A percentile compares a stretch with the other conserved stretches of the same genome.
Conservation (phyloP, 441 rosid genomes). For the Mallotus repandus region DNA sequence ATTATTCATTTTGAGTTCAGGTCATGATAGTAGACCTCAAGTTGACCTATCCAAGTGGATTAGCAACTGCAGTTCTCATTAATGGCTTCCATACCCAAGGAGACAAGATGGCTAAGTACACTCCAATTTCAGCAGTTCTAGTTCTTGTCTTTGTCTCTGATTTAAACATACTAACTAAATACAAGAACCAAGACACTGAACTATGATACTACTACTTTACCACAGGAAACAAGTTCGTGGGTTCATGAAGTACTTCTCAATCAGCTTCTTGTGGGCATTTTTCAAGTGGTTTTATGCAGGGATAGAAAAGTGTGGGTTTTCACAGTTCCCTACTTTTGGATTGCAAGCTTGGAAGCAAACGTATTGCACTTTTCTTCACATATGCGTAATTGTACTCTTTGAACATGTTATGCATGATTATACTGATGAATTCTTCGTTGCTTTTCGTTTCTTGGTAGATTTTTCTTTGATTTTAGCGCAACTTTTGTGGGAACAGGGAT, state of each 20-base stretch:
- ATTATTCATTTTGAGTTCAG: conserved; percentile 33
- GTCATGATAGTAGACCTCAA: conserved; percentile 84
- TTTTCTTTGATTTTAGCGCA: conserved; percentile 81
- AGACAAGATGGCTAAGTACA: conserved; percentile 76
- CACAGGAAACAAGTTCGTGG: conserved; percentile 92
- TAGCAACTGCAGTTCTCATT: conserved; percentile 92
- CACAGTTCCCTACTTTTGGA: conserved; percentile 85
- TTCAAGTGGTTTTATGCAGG: conserved; percentile 94
- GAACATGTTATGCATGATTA: background rate
- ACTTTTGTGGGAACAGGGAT: conserved; percentile 92
- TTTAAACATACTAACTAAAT: background rate
- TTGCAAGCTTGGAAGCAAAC: conserved; percentile 67
- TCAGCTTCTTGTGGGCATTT: conserved; percentile 89
- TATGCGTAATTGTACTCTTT: conserved; percentile 13
- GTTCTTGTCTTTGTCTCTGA: too few relatives aligned
- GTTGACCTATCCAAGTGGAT: conserved; percentile 84
- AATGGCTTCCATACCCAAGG: conserved; percentile 96
- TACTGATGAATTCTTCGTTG: background rate
- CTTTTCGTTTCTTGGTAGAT: conserved; percentile 55
- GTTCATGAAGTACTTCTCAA: conserved; percentile 63
- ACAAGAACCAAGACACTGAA: too few relatives aligned
- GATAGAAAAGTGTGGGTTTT: conserved; percentile 63
- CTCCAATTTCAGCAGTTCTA: background rate
- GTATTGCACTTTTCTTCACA: conserved; percentile 56
- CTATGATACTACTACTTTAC: background rate